A percentile compares a stretch with the other conserved stretches of the same genome.
Evolutionary conservation across 768 basidiomycete species (phyloP).

Genomic region (Lactifluus rugatus): DNA sequence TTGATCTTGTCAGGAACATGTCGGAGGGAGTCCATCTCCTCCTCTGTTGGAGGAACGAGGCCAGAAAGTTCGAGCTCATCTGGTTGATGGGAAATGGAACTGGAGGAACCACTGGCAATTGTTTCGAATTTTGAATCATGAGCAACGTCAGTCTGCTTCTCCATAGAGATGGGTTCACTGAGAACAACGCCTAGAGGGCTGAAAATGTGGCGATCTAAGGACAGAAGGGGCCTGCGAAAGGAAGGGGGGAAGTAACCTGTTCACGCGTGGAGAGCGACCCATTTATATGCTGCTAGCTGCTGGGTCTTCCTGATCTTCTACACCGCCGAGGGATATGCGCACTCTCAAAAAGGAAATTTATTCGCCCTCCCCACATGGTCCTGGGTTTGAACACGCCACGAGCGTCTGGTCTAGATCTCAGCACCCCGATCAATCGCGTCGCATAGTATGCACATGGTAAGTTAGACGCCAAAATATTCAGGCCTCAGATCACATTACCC

Average conservation of each 20-base stretch:
- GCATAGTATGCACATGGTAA: too few species aligned
- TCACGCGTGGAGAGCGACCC: too few species aligned
- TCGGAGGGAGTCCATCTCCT: constrained; percentile 20
- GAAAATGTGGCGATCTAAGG: neutral
- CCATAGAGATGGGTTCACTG: constrained; percentile 6
- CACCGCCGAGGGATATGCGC: too few species aligned
- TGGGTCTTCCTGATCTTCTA: too few species aligned
- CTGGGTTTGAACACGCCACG: too few species aligned
- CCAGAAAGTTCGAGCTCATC: constrained; percentile 7
- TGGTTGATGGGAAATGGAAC: neutral
- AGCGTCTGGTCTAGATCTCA: too few species aligned
- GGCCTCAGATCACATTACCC: too few species aligned
- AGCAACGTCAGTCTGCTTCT: constrained; percentile 13
- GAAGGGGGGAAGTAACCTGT: neutral
- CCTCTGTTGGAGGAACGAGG: constrained; percentile 19
- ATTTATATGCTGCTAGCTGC: too few species aligned
- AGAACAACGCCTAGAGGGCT: neutral
- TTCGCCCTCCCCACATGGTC: too few species aligned
- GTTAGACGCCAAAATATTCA: too few species aligned
- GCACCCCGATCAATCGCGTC: too few species aligned
- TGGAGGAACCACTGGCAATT: neutral
- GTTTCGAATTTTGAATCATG: constrained; percentile 1
- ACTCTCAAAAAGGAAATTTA: too few species aligned
- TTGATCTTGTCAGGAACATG: constrained; percentile 22
- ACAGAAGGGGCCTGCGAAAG: neutral